Evolutionary conservation across 2,329 filamentous ascomycete genomes (phyloP).

Genomic region (Alternaria conjuncta): DNA sequence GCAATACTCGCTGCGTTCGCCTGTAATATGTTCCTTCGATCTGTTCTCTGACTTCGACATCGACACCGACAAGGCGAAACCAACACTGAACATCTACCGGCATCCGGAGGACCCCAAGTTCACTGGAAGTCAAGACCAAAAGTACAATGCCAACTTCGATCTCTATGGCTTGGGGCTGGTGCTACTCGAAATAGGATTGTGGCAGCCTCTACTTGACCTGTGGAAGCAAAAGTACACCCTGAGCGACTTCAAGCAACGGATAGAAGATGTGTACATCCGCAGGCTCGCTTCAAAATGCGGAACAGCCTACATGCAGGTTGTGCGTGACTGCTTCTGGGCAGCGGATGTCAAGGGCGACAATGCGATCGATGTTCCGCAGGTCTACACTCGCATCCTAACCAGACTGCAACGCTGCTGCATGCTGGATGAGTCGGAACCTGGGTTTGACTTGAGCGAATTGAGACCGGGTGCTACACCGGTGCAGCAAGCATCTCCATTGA

Average conservation of each 20-base stretch:
- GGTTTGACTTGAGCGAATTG: slow-evolving; percentile 36
- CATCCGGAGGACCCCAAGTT: slow-evolving; percentile 64
- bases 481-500: slow-evolving; percentile 32
- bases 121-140: slow-evolving; percentile 35
- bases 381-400: slow-evolving; percentile 55
- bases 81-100: slow-evolving; percentile 65
- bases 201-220: slow-evolving; percentile 69
- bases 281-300: slow-evolving; percentile 73
- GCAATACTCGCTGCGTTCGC: slow-evolving; percentile 66
- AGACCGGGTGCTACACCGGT: slow-evolving; percentile 29
- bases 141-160: slow-evolving; percentile 58
- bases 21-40: slow-evolving; percentile 76
- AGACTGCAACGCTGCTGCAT: slow-evolving; percentile 49
- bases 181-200: slow-evolving; percentile 76
- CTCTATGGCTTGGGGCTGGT: slow-evolving; percentile 77
- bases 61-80: slow-evolving; percentile 51
- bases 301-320: slow-evolving; percentile 76
- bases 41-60: slow-evolving; percentile 67
- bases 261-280: slow-evolving; percentile 69
- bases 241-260: slow-evolving; percentile 66
- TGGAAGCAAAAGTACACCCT: slow-evolving; percentile 66
- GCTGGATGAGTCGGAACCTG: slow-evolving; percentile 46
- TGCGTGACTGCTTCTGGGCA: slow-evolving; percentile 74
- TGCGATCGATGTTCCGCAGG: slow-evolving; percentile 40
- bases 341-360: slow-evolving; percentile 58